Percentiles rank a stretch among this genome's conserved stretches.
Conservation (phyloP, 2,329 filamentous ascomycete species). For the Thelonectria blattea region DNA sequence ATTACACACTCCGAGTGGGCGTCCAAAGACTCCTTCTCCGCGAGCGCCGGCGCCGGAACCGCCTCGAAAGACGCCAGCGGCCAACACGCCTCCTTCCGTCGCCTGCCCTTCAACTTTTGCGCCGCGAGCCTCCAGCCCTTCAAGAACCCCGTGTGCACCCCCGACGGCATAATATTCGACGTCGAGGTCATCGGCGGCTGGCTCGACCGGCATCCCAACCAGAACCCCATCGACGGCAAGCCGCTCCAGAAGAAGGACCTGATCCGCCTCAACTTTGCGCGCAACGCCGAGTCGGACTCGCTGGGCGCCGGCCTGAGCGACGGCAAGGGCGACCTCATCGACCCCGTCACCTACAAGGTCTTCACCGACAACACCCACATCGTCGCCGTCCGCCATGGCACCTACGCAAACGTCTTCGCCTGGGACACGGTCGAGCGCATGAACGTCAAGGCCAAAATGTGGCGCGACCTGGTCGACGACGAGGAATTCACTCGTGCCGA, state of each 20-base stretch:
- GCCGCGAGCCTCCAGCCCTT: slow-evolving; percentile 95
- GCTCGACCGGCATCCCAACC: slow-evolving; percentile 86
- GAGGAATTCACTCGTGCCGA: slow-evolving; percentile 86
- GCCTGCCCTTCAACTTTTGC: slow-evolving; percentile 97
- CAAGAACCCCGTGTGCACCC: slow-evolving; percentile 90
- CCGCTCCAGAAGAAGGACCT: slow-evolving; percentile 82
- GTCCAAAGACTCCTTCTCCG: slow-evolving; percentile 85
- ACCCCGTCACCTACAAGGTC: slow-evolving; percentile 96
- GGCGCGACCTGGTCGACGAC: slow-evolving; percentile 89
- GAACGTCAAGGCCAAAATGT: slow-evolving; percentile 97
- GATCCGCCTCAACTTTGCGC: slow-evolving; percentile 88
- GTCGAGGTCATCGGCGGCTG: slow-evolving; percentile 92
- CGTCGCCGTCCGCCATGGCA: slow-evolving; percentile 79
- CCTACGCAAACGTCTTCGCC: slow-evolving; percentile 92
- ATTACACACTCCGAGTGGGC: slow-evolving; percentile 99
- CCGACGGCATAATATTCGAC: slow-evolving; percentile 89
- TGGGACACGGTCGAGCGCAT: slow-evolving; percentile 95
- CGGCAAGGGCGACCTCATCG: slow-evolving; percentile 80
- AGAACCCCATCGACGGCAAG: slow-evolving; percentile 86
- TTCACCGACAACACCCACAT: slow-evolving; percentile 99
- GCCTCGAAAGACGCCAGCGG: slow-evolving; percentile 52
- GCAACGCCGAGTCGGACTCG: slow-evolving; percentile 76
- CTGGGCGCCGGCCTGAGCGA: slow-evolving; percentile 56
- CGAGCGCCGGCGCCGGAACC: slow-evolving; percentile 75
- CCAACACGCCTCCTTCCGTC: slow-evolving; percentile 68